Conservation (phyloP, 169 alveolate species). For the Plasmodium vivax region DNA sequence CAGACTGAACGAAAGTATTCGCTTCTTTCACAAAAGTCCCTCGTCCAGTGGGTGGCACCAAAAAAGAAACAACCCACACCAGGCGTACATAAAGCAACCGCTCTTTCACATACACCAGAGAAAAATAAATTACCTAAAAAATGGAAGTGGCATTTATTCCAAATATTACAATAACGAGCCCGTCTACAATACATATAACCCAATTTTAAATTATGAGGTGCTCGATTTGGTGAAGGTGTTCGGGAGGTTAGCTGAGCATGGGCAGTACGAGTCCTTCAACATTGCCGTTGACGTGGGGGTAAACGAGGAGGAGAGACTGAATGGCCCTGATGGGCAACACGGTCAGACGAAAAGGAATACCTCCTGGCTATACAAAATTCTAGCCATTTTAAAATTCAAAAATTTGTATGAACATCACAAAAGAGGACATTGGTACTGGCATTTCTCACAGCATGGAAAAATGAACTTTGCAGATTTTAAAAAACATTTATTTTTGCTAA, state of each 20-base stretch:
- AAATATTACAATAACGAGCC: constrained; percentile 73
- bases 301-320: neutral
- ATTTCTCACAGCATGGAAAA: constrained; percentile 62
- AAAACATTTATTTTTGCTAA: constrained; percentile 18
- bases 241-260: constrained; percentile 74
- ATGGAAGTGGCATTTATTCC: constrained; percentile 24
- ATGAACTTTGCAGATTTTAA: constrained; percentile 63
- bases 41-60: neutral
- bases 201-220: constrained; percentile 73
- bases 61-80: neutral
- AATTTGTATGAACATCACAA: neutral
- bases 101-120: constrained; percentile 43
- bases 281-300: neutral
- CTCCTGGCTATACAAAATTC: neutral
- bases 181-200: constrained; percentile 56
- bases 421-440: constrained; percentile 38
- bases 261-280: constrained; percentile 31
- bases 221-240: constrained; percentile 69
- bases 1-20: neutral
- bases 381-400: neutral
- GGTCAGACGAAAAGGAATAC: neutral
- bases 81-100: constrained; percentile 14
- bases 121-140: constrained; percentile 52
- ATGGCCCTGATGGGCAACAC: neutral
- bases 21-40: neutral